These are phyloP conservation scores for Saccharomyces jurei DNA, from an alignment of 805 yeast species.

Conservation along the genomic window DNA sequence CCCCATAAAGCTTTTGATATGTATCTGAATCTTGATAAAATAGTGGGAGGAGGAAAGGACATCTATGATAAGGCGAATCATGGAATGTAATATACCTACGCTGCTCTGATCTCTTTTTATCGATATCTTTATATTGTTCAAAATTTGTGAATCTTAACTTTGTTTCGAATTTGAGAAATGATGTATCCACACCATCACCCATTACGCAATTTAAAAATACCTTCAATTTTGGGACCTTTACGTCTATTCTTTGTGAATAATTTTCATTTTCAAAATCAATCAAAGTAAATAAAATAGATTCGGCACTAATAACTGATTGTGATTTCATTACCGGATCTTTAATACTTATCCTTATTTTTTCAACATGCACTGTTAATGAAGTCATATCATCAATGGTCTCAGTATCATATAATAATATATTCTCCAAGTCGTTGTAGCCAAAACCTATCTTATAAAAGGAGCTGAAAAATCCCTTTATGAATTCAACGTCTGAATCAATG, in stretches of 20 bases:
- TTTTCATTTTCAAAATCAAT: slow-evolving; percentile 66
- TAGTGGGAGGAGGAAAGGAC: slow-evolving; percentile 58
- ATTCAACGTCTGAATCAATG: slow-evolving; percentile 43
- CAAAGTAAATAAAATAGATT: slow-evolving; percentile 33
- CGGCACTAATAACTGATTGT: slow-evolving; percentile 18
- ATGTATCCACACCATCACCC: slow-evolving; percentile 8
- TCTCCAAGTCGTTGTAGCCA: slow-evolving; percentile 69
- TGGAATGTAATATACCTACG: slow-evolving; percentile 56
- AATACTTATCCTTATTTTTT: slow-evolving; percentile 38
- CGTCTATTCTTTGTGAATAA: slow-evolving; percentile 48
- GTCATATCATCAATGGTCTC: slow-evolving; percentile 63
- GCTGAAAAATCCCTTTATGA: slow-evolving; percentile 37
- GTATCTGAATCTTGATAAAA: slow-evolving; percentile 36
- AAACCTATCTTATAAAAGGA: slow-evolving; percentile 45
- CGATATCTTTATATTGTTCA: slow-evolving; percentile 42
- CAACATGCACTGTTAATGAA: slow-evolving; percentile 48
- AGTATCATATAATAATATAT: slow-evolving; percentile 51
- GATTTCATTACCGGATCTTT: slow-evolving; percentile 26
- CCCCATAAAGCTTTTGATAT: slow-evolving; percentile 44
- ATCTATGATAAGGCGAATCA: slow-evolving; percentile 79
- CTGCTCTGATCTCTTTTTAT: slow-evolving; percentile 41
- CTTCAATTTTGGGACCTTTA: slow-evolving; percentile 42
- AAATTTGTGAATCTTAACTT: slow-evolving; percentile 55
- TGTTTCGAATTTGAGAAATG: slow-evolving; percentile 43
- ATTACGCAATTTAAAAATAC: slow-evolving; percentile 14